Conservation (phyloP, 1,284 basidiomycete species). For the Ganoderma multipileum region DNA sequence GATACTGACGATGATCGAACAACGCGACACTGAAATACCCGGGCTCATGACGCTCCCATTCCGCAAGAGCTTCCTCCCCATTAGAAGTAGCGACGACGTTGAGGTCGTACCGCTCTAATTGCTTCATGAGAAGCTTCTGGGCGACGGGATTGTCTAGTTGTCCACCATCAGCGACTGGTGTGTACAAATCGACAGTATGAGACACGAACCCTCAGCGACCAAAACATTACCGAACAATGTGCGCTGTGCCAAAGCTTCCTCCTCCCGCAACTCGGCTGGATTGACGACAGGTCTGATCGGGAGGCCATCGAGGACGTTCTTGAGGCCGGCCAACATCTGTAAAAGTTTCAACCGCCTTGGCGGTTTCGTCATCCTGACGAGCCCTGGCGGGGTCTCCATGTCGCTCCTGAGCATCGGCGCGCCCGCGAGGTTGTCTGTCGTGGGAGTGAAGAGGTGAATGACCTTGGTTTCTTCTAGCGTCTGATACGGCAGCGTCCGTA, state of each 20-base stretch:
- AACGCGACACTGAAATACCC: conserved; percentile 72
- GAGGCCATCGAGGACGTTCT: conserved; percentile 56
- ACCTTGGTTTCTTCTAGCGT: conserved; percentile 63
- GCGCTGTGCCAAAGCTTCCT: conserved; percentile 52
- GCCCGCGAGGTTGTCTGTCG: conserved; percentile 57
- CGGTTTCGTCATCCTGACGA: conserved; percentile 74
- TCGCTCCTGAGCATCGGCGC: conserved; percentile 55
- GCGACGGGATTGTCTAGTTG: conserved; percentile 69
- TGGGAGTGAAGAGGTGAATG: conserved; percentile 75
- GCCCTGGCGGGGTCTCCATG: conserved; percentile 49
- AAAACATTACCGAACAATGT: conserved; percentile 70
- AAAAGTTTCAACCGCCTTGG: conserved; percentile 64
- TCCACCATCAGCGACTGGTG: not conserved
- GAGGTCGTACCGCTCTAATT: conserved; percentile 65
- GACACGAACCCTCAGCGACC: conserved; percentile 65
- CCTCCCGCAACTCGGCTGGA: conserved; percentile 52
- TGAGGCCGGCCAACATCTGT: conserved; percentile 65
- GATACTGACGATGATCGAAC: conserved; percentile 71
- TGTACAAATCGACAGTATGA: not conserved
- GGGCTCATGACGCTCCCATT: conserved; percentile 71
- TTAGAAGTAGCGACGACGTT: conserved; percentile 68
- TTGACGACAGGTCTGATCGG: conserved; percentile 44
- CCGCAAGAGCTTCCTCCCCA: conserved; percentile 71
- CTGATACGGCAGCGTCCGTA: conserved; percentile 48
- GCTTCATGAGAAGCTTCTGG: conserved; percentile 68